Conservation (phyloP, 2,329 filamentous ascomycete species). For the Gliomastix tumulicola region DNA sequence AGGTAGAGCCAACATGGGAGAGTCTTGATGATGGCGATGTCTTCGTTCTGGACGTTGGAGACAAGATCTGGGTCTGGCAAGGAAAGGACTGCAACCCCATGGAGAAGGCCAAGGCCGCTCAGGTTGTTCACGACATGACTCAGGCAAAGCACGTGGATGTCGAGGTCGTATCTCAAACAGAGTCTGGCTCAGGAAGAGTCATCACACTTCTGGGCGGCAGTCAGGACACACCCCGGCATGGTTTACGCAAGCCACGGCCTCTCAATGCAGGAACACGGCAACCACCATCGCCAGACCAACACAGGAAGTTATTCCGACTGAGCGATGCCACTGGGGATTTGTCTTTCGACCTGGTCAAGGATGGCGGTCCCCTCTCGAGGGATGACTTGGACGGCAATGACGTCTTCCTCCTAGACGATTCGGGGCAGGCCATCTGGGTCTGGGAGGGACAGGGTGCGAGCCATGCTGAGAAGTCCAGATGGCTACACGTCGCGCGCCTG, state of each 20-base stretch:
- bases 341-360: conserved; percentile 50
- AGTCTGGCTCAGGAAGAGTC: conserved; percentile 46
- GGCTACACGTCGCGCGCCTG: conserved; percentile 52
- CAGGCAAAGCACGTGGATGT: conserved; percentile 57
- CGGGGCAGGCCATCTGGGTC: conserved; percentile 53
- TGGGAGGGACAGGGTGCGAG: conserved; percentile 58
- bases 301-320: conserved; percentile 49
- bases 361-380: conserved; percentile 35
- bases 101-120: conserved; percentile 62
- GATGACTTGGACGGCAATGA: conserved; percentile 50
- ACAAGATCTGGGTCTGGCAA: conserved; percentile 67
- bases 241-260: conserved; percentile 34
- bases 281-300: conserved; percentile 6
- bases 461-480: conserved; percentile 48
- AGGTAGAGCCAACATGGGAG: conserved; percentile 54
- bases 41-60: conserved; percentile 17
- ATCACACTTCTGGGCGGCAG: conserved; percentile 48
- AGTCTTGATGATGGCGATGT: conserved; percentile 31
- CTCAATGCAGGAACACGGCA: conserved; percentile 10
- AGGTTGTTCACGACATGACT: conserved; percentile 59
- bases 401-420: conserved; percentile 56
- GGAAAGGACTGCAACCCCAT: conserved; percentile 57
- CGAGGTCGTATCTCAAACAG: conserved; percentile 56
- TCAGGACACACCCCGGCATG: conserved; percentile 20
- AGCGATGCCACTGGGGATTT: conserved; percentile 54